phyloP scores from a whole-genome alignment of 768 basidiomycete genomes.

The Amyloporia xantha region DNA sequence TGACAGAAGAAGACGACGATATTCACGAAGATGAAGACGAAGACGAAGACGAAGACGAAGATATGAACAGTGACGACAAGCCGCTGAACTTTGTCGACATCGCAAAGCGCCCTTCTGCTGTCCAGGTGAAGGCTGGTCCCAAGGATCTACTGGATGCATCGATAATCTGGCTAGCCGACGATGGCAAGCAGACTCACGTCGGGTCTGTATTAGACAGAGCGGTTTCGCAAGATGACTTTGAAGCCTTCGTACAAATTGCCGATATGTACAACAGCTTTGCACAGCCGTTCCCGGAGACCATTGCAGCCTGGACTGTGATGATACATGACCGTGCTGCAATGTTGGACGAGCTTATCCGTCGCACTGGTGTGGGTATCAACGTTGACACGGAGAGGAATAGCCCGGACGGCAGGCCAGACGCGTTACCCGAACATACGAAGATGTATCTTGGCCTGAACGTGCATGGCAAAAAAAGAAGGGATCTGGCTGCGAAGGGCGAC shows the following conservation, averaged over 20 bases:
- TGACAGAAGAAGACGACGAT: constrained; percentile 10
- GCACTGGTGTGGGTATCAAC: constrained; percentile 33
- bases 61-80: constrained; percentile 31
- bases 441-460: constrained; percentile 55
- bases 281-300: constrained; percentile 16
- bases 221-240: constrained; percentile 40
- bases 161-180: background rate
- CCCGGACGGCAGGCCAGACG: constrained; percentile 21
- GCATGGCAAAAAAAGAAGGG: constrained; percentile 56
- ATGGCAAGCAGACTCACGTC: background rate
- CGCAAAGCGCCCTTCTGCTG: constrained; percentile 38
- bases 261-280: constrained; percentile 36
- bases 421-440: constrained; percentile 32
- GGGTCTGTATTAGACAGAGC: constrained; percentile 29
- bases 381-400: constrained; percentile 23
- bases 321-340: constrained; percentile 14
- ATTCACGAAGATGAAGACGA: constrained; percentile 30
- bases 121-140: constrained; percentile 37
- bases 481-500: constrained; percentile 29
- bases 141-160: constrained; percentile 27
- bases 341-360: constrained; percentile 51
- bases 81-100: constrained; percentile 44
- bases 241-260: constrained; percentile 42
- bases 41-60: constrained; percentile 36
- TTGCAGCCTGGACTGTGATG: background rate